Percentiles rank a stretch among this genome's conserved stretches.
These are phyloP conservation scores for Venturia pyrina DNA, from an alignment of 2,329 filamentous ascomycete species.

Conservation along the genomic window DNA sequence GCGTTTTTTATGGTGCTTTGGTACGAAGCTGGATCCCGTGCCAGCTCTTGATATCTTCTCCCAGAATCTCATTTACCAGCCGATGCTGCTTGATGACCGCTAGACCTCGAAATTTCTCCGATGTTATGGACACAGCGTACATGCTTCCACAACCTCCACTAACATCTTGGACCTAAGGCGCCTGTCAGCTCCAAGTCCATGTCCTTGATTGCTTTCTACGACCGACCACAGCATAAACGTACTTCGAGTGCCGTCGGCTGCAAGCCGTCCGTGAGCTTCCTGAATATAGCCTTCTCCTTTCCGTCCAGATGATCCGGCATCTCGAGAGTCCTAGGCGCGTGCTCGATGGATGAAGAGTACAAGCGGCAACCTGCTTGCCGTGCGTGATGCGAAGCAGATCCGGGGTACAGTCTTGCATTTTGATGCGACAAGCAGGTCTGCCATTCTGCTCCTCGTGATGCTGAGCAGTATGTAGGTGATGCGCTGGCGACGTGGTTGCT, in stretches of 20 bases:
- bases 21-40: slow-evolving; percentile 76
- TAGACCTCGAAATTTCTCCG: slow-evolving; percentile 58
- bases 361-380: not conserved
- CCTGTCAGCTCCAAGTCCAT: slow-evolving; percentile 8
- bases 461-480: not conserved
- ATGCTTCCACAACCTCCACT: slow-evolving; percentile 78
- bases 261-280: slow-evolving; percentile 33
- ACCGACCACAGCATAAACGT: slow-evolving; percentile 15
- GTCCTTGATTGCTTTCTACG: not conserved
- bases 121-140: slow-evolving; percentile 74
- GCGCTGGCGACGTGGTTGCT: not conserved
- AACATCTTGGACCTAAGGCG: slow-evolving; percentile 58
- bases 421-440: not conserved
- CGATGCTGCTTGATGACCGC: slow-evolving; percentile 73
- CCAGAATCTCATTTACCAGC: slow-evolving; percentile 65
- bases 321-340: slow-evolving; percentile 17
- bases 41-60: slow-evolving; percentile 69
- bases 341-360: not conserved
- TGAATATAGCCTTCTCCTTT: slow-evolving; percentile 37
- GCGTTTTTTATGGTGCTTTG: slow-evolving; percentile 11
- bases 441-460: not conserved
- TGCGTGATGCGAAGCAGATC: not conserved
- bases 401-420: not conserved
- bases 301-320: slow-evolving; percentile 39
- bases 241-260: slow-evolving; percentile 37